phyloP scores from a whole-genome alignment of 192 early-diverging fungal species.

The Glomus cerebriforme region DNA sequence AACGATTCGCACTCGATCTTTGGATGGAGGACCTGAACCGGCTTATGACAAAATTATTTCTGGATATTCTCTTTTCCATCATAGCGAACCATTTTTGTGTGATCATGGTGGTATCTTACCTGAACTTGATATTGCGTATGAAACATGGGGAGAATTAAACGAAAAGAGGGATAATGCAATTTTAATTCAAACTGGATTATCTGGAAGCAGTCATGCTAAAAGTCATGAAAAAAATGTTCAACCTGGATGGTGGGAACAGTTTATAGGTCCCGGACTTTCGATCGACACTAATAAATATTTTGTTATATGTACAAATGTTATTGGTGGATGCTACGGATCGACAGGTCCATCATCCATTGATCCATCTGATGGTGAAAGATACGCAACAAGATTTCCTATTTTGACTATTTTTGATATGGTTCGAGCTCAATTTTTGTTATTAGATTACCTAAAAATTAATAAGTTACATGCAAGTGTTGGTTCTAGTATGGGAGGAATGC shows the following conservation, averaged over 20 bases:
- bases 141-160: slow-evolving; percentile 95
- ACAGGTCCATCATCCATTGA: slow-evolving; percentile 88
- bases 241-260: slow-evolving; percentile 97
- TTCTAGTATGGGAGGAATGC: slow-evolving; percentile 96
- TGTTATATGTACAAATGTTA: slow-evolving; percentile 94
- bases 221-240: slow-evolving; percentile 75
- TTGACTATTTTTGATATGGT: slow-evolving; percentile 96
- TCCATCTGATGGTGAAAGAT: slow-evolving; percentile 71
- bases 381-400: slow-evolving; percentile 89
- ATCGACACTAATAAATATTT: slow-evolving; percentile 94
- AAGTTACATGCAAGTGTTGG: slow-evolving; percentile 89
- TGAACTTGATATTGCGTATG: slow-evolving; percentile 85
- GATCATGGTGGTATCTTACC: slow-evolving; percentile 84
- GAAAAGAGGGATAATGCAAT: slow-evolving; percentile 80
- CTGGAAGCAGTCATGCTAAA: slow-evolving; percentile 88
- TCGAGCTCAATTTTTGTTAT: slow-evolving; percentile 86
- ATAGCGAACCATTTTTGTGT: slow-evolving; percentile 68
- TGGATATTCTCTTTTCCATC: slow-evolving; percentile 68
- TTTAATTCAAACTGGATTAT: slow-evolving; percentile 93
- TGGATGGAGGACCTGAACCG: slow-evolving; percentile 77
- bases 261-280: slow-evolving; percentile 87
- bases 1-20: slow-evolving; percentile 59
- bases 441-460: slow-evolving; percentile 78
- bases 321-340: slow-evolving; percentile 96
- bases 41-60: slow-evolving; percentile 80